Evolutionary conservation across 192 early-diverging fungal species (phyloP), one percentile per base, ranked within the genome.

Genomic region (Coemansia sp.): DNA sequence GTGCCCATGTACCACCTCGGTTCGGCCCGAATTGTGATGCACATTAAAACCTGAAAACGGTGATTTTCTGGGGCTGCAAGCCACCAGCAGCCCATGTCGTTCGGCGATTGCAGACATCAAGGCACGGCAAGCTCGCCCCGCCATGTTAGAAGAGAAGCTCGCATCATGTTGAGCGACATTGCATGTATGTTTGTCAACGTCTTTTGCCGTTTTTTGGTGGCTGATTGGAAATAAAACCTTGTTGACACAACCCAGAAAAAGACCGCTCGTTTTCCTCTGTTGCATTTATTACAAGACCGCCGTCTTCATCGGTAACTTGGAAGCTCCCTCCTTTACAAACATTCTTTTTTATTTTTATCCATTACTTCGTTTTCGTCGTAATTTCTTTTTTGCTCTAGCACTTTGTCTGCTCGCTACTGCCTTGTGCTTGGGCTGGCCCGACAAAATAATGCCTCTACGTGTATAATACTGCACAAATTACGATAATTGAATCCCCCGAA

Each of bases 391-490:
- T 36, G 34, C 49, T 52, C 23, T 52, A 7, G 22, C 22, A 9
- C 49, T 23, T 52, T 52, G 19, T 25, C 23, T 15, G 14, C 38
- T 45, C 42, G 13, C 49, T 52, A 52, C 49, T 52, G 23, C 49
- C 22, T 52, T 52, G 14, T 34, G 34, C 33, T 57, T 57, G 55
- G 55, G 55, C 33, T 57, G 55, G 55, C 55, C 55, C 55, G 55
- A 57, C 29, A n/a, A 14, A 57, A 57, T 36, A 57, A 57, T 57
- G 55, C 10, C n/a, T 57, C 33, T 57, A 57, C 55, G 55, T 57
- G 32, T 57, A n/a, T 32, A 35, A 57, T 57, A 57, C 55, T 57
- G 55, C 55, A 57, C 55, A 35, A 5, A 57, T 57, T 57, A 57
- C 55, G 55, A 33, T 57, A 25, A 57, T 57, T 57, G 55, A 33